phyloP scores from a whole-genome alignment of 1,284 basidiomycete genomes.

The Heterobasidion parviporum region DNA sequence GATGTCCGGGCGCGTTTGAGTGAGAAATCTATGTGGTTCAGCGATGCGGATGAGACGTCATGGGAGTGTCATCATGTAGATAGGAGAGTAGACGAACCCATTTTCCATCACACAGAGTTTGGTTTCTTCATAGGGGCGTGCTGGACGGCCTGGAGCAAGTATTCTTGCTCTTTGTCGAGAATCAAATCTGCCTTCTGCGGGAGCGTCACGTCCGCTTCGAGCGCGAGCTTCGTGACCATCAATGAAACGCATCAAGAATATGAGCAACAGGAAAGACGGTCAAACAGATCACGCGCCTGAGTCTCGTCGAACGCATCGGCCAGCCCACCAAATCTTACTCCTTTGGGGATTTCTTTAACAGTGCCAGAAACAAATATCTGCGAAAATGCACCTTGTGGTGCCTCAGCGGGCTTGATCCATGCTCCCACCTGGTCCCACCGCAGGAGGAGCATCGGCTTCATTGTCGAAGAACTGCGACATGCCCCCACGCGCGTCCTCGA shows the following conservation, averaged over 20 bases:
- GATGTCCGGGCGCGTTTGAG: constrained; percentile 54
- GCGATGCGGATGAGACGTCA: constrained; percentile 3
- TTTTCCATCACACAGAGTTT: constrained; percentile 59
- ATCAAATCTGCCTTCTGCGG: constrained; percentile 55
- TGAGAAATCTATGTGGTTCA: constrained; percentile 47
- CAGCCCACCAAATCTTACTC: not conserved
- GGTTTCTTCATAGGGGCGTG: constrained; percentile 26
- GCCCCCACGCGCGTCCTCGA: constrained; percentile 10
- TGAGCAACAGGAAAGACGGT: not conserved
- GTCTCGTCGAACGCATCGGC: constrained; percentile 9
- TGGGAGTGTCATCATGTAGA: not conserved
- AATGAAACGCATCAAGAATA: constrained; percentile 10
- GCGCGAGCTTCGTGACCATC: constrained; percentile 47
- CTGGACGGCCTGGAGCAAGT: constrained; percentile 40
- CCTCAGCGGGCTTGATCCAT: constrained; percentile 4
- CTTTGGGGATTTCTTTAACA: constrained; percentile 10
- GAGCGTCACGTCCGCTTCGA: constrained; percentile 46
- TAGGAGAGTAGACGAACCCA: constrained; percentile 37
- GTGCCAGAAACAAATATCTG: constrained; percentile 18
- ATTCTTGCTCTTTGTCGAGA: constrained; percentile 71
- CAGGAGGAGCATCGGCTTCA: constrained; percentile 12
- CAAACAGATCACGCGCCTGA: constrained; percentile 4
- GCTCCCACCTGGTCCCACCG: not conserved
- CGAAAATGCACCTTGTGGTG: constrained; percentile 15
- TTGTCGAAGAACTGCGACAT: constrained; percentile 35